phyloP scores from a whole-genome alignment of 352 stramenopile species.

The Aphanomyces astaci region DNA sequence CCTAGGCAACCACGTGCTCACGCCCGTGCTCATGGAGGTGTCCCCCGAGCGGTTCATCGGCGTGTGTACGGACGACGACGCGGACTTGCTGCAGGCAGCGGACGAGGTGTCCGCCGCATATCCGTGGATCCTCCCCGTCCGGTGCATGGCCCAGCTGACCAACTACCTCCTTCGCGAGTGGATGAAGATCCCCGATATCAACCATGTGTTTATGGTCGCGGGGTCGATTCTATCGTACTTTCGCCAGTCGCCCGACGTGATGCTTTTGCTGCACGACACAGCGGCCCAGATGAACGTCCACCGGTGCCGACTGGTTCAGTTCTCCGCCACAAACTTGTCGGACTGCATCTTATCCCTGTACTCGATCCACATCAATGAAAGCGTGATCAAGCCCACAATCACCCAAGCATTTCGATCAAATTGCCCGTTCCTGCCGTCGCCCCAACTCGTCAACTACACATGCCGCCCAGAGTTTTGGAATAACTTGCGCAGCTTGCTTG shows the following conservation, averaged over 20 bases:
- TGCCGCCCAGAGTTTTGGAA: constrained; percentile 13
- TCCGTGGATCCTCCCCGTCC: constrained; percentile 18
- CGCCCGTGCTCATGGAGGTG: constrained; percentile 10
- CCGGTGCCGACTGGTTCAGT: constrained; percentile 5
- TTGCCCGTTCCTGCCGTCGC: constrained; percentile 3
- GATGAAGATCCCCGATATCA: constrained; percentile 24
- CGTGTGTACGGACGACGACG: constrained; percentile 15
- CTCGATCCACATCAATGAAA: constrained; percentile 11
- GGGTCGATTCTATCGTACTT: constrained; percentile 20
- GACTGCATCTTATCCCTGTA: constrained; percentile 12
- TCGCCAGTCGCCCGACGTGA: neutral
- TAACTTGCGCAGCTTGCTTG: constrained; percentile 1
- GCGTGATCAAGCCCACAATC: neutral
- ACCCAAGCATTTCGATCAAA: constrained; percentile 5
- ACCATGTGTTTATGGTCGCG: constrained; percentile 10
- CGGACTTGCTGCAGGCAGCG: constrained; percentile 3
- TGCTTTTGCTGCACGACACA: neutral
- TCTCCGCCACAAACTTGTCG: constrained; percentile 1
- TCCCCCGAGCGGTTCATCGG: constrained; percentile 20
- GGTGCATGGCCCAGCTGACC: constrained; percentile 22
- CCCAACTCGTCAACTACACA: neutral
- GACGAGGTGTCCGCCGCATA: constrained; percentile 1
- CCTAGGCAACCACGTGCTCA: neutral
- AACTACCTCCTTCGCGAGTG: constrained; percentile 13
- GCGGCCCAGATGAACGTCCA: constrained; percentile 12